Conservation (phyloP, 2,329 filamentous ascomycete genomes). For the Talaromyces piceae region DNA sequence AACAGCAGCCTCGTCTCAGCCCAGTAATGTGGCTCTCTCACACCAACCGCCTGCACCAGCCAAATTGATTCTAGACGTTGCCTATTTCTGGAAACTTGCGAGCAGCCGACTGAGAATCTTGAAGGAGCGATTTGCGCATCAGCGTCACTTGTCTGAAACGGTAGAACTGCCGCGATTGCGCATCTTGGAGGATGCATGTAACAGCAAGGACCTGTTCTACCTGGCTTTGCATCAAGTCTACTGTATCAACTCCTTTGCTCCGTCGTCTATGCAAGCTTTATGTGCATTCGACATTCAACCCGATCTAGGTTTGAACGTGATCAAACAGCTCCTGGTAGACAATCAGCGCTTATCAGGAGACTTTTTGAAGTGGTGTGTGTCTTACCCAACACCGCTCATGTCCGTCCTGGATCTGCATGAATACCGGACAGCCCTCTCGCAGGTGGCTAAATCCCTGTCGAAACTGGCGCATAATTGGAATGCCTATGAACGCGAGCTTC, state of each 20-base stretch:
- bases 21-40: background rate
- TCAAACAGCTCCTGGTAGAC: slow-evolving; percentile 39
- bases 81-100: slow-evolving; percentile 10
- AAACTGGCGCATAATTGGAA: slow-evolving; percentile 39
- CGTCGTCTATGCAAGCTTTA: slow-evolving; percentile 28
- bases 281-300: slow-evolving; percentile 28
- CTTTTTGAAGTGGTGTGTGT: slow-evolving; percentile 40
- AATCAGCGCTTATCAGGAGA: slow-evolving; percentile 37
- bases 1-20: background rate
- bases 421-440: slow-evolving; percentile 24
- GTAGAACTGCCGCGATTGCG: slow-evolving; percentile 39
- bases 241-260: slow-evolving; percentile 47
- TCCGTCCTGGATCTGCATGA: slow-evolving; percentile 22
- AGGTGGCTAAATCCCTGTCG: slow-evolving; percentile 41
- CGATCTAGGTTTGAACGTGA: slow-evolving; percentile 23
- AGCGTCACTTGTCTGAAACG: slow-evolving; percentile 31
- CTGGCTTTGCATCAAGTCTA: slow-evolving; percentile 59
- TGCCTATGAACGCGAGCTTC: slow-evolving; percentile 25
- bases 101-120: slow-evolving; percentile 14
- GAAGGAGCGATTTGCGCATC: slow-evolving; percentile 7
- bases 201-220: slow-evolving; percentile 53
- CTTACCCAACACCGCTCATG: slow-evolving; percentile 39
- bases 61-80: background rate
- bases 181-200: slow-evolving; percentile 53
- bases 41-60: background rate